Evolutionary conservation across 441 rosid species (phyloP).

Genomic region (Euphorbia corollata): DNA sequence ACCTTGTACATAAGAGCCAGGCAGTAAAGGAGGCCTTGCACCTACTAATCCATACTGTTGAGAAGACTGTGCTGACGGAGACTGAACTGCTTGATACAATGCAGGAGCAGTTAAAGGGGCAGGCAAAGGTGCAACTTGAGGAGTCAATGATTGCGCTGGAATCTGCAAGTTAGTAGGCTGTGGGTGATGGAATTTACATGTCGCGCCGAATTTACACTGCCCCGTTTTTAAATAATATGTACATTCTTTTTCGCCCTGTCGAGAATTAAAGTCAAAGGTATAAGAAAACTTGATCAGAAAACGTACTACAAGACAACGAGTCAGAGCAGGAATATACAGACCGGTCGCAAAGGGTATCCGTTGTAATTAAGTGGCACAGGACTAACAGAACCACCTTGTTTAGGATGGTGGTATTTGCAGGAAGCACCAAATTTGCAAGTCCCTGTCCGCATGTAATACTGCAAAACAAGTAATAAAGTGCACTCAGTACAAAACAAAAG

Average conservation of each 20-base stretch:
- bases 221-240: slow-evolving; percentile 87
- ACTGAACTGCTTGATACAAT: neutral
- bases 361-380: slow-evolving; percentile 53
- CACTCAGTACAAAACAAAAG: slow-evolving; percentile 11
- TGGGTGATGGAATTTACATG: slow-evolving; percentile 92
- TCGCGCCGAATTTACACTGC: slow-evolving; percentile 81
- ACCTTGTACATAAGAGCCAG: slow-evolving; percentile 59
- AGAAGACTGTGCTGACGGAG: slow-evolving; percentile 53
- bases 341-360: slow-evolving; percentile 90
- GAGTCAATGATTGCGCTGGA: slow-evolving; percentile 37
- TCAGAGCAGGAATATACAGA: slow-evolving; percentile 31
- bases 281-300: slow-evolving; percentile 11
- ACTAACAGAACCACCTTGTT: slow-evolving; percentile 45
- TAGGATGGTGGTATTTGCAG: slow-evolving; percentile 93
- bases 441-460: slow-evolving; percentile 86
- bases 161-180: slow-evolving; percentile 40
- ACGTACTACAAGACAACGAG: neutral
- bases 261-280: slow-evolving; percentile 12
- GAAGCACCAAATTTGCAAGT: slow-evolving; percentile 82
- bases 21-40: slow-evolving; percentile 69
- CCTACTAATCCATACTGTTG: slow-evolving; percentile 71
- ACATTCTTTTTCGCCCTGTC: slow-evolving; percentile 75
- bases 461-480: slow-evolving; percentile 22
- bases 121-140: slow-evolving; percentile 43
- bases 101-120: slow-evolving; percentile 26